Conservation (phyloP, 352 stramenopile genomes). For the Globisporangium abappressorium region DNA sequence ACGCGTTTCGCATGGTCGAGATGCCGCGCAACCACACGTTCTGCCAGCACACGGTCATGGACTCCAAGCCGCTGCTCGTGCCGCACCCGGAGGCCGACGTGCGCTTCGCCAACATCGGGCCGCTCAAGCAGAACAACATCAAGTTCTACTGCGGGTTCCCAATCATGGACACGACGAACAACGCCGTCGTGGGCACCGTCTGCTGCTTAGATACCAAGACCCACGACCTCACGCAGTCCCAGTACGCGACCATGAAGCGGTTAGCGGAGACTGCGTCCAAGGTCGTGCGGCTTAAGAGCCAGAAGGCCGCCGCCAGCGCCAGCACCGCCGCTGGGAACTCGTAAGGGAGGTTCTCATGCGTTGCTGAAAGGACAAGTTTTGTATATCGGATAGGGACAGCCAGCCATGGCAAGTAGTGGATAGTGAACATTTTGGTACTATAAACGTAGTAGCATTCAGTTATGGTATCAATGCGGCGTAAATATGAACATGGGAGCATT, state of each 20-base stretch:
- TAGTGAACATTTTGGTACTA: no score
- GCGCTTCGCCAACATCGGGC: constrained; percentile 36
- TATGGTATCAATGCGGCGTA: no score
- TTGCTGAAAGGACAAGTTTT: no score
- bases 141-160: constrained; percentile 46
- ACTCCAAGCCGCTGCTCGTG: constrained; percentile 43
- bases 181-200: constrained; percentile 27
- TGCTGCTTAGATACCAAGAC: constrained; percentile 45
- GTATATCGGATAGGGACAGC: no score
- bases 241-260: constrained; percentile 27
- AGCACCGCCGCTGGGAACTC: neutral
- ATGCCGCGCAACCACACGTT: constrained; percentile 32
- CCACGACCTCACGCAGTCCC: constrained; percentile 22
- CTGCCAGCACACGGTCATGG: constrained; percentile 37
- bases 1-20: constrained; percentile 15
- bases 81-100: constrained; percentile 49
- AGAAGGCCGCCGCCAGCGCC: neutral
- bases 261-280: constrained; percentile 47
- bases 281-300: constrained; percentile 21
- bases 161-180: constrained; percentile 13
- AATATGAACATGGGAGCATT: no score
- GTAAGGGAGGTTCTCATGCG: neutral
- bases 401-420: no score
- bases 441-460: no score
- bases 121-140: constrained; percentile 22